Evolutionary conservation across 1,284 basidiomycete species (phyloP).

Genomic region (Trichosporon asahii): DNA sequence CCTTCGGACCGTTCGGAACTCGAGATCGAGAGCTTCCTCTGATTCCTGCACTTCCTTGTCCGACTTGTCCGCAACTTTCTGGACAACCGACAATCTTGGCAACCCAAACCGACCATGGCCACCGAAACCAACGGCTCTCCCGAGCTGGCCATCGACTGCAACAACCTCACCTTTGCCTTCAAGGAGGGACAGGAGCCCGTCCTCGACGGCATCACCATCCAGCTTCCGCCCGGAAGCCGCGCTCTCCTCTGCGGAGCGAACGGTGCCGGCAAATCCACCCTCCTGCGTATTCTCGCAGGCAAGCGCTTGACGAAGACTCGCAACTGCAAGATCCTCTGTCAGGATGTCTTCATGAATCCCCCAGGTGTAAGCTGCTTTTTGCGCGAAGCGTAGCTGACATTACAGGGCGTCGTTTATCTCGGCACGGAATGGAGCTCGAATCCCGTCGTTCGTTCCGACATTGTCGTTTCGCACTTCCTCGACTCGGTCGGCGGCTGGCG

Average conservation of each 20-base stretch:
- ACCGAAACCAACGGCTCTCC: not conserved
- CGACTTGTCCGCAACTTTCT: not conserved
- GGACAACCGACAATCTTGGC: slow-evolving; percentile 11
- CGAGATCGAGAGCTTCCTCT: not conserved
- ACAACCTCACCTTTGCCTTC: slow-evolving; percentile 65
- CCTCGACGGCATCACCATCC: slow-evolving; percentile 64
- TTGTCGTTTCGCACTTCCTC: slow-evolving; percentile 81
- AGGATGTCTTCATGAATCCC: slow-evolving; percentile 72
- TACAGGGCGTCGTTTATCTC: slow-evolving; percentile 75
- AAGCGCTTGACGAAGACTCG: slow-evolving; percentile 72
- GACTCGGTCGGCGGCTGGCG: slow-evolving; percentile 95
- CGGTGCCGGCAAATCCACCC: slow-evolving; percentile 92
- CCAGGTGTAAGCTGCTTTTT: slow-evolving; percentile 50
- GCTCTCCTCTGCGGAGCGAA: slow-evolving; percentile 87
- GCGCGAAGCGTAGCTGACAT: not conserved
- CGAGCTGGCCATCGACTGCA: slow-evolving; percentile 57
- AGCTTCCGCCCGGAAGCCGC: slow-evolving; percentile 68
- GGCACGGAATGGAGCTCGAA: slow-evolving; percentile 96
- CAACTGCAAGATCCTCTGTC: slow-evolving; percentile 68
- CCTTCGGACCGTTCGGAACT: not conserved
- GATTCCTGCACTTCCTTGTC: not conserved
- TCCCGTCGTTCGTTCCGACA: slow-evolving; percentile 89
- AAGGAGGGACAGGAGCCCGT: slow-evolving; percentile 51
- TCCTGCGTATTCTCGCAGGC: slow-evolving; percentile 90
- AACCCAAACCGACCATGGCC: slow-evolving; percentile 13